phyloP scores from a whole-genome alignment of 805 yeast species.

The Saccharomycopsis sp. region DNA sequence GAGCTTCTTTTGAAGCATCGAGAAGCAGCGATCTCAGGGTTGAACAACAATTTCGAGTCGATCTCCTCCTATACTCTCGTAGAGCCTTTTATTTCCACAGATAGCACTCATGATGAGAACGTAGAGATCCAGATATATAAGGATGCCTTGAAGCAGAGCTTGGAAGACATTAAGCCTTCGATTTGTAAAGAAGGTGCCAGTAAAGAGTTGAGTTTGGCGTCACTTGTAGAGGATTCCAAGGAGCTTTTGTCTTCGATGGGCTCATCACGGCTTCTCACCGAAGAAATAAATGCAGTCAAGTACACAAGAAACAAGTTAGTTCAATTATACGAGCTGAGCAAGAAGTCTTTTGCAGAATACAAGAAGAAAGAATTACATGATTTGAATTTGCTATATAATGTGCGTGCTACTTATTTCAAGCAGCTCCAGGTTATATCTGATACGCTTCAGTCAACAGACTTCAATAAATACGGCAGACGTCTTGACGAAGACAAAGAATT shows the following conservation, averaged over 20 bases:
- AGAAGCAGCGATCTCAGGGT: slow-evolving; percentile 30
- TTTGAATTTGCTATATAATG: slow-evolving; percentile 63
- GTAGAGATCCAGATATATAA: slow-evolving; percentile 23
- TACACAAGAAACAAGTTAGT: slow-evolving; percentile 23
- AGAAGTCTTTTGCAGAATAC: slow-evolving; percentile 33
- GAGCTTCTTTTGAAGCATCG: slow-evolving; percentile 43
- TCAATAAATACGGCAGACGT: slow-evolving; percentile 25
- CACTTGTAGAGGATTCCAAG: not conserved
- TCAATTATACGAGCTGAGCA: slow-evolving; percentile 37
- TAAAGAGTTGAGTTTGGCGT: slow-evolving; percentile 9
- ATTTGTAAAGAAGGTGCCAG: slow-evolving; percentile 10
- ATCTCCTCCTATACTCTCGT: not conserved
- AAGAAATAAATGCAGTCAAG: slow-evolving; percentile 9
- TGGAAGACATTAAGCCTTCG: slow-evolving; percentile 9
- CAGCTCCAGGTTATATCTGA: slow-evolving; percentile 86
- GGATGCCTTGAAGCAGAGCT: slow-evolving; percentile 1
- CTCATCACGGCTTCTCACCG: not conserved
- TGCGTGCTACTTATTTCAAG: slow-evolving; percentile 74
- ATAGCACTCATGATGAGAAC: slow-evolving; percentile 20
- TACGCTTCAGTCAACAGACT: slow-evolving; percentile 51
- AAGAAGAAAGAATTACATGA: slow-evolving; percentile 44
- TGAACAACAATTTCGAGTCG: slow-evolving; percentile 21
- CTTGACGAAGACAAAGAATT: not conserved
- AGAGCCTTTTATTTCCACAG: not conserved
- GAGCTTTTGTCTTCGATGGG: not conserved